Percentiles rank a stretch among this genome's conserved stretches.
Evolutionary conservation across 2,329 filamentous ascomycete species (phyloP).

Genomic region (Aureobasidium leucospermi): DNA sequence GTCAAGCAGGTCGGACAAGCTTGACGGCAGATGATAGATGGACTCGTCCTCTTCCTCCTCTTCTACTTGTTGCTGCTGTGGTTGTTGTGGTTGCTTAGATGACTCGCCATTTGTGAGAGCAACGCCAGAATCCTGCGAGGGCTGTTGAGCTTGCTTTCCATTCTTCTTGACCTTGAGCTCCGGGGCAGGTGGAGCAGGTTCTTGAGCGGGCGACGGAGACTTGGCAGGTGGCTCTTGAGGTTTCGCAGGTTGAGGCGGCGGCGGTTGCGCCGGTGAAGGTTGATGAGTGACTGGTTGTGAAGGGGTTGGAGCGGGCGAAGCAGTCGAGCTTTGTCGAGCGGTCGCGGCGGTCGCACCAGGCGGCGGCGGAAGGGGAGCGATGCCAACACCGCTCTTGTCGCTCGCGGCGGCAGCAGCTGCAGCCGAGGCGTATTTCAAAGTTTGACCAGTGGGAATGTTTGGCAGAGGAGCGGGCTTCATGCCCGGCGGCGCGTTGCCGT

Average conservation of each 20-base stretch:
- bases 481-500: slow-evolving; percentile 47
- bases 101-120: slow-evolving; percentile 46
- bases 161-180: slow-evolving; percentile 18
- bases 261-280: slow-evolving; percentile 26
- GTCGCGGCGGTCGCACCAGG: slow-evolving; percentile 50
- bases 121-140: slow-evolving; percentile 29
- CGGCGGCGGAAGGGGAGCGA: slow-evolving; percentile 86
- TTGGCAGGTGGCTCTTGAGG: slow-evolving; percentile 22
- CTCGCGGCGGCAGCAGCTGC: slow-evolving; percentile 87
- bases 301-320: slow-evolving; percentile 46
- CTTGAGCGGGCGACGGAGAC: slow-evolving; percentile 8
- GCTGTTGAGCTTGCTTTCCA: slow-evolving; percentile 21
- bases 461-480: slow-evolving; percentile 95
- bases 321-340: slow-evolving; percentile 49
- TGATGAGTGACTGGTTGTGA: slow-evolving; percentile 41
- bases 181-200: neutral
- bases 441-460: slow-evolving; percentile 76
- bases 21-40: slow-evolving; percentile 85
- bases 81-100: slow-evolving; percentile 30
- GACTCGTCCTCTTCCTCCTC: slow-evolving; percentile 60
- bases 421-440: slow-evolving; percentile 92
- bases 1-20: slow-evolving; percentile 81
- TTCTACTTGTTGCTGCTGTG: slow-evolving; percentile 22
- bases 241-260: slow-evolving; percentile 21
- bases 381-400: slow-evolving; percentile 82